These are phyloP conservation scores for Venturia oleaginea DNA, from an alignment of 2,329 filamentous ascomycete species.

Conservation along the genomic window DNA sequence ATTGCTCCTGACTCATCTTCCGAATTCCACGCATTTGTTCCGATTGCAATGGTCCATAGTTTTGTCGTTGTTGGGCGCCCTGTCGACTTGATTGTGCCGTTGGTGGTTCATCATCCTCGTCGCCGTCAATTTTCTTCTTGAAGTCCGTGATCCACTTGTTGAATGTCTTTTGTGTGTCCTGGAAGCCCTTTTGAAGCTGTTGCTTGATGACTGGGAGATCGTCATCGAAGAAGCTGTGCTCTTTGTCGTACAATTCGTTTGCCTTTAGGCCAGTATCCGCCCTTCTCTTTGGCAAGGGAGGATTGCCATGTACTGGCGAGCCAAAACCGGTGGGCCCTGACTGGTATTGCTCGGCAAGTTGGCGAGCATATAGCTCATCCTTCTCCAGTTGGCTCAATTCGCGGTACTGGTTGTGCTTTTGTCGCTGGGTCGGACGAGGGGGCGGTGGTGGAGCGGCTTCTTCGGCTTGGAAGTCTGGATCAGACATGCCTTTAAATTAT, in stretches of 20 bases:
- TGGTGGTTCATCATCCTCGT: slow-evolving; percentile 54
- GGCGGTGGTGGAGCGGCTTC: slow-evolving; percentile 58
- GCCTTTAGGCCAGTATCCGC: slow-evolving; percentile 46
- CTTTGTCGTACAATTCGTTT: slow-evolving; percentile 49
- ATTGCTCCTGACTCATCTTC: slow-evolving; percentile 31
- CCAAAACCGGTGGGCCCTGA: slow-evolving; percentile 24
- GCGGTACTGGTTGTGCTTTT: slow-evolving; percentile 37
- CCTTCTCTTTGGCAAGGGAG: slow-evolving; percentile 37
- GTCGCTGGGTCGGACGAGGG: slow-evolving; percentile 58
- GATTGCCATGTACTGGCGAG: slow-evolving; percentile 23
- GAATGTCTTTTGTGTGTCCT: slow-evolving; percentile 87
- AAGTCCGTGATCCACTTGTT: slow-evolving; percentile 87
- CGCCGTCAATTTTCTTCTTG: slow-evolving; percentile 89
- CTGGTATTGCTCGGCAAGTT: slow-evolving; percentile 85
- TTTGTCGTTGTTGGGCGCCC: slow-evolving; percentile 27
- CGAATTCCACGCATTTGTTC: slow-evolving; percentile 31
- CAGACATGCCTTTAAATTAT: slow-evolving; percentile 39
- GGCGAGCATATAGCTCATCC: slow-evolving; percentile 85
- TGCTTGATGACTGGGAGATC: slow-evolving; percentile 89
- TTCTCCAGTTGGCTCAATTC: slow-evolving; percentile 70
- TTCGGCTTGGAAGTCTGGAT: slow-evolving; percentile 42
- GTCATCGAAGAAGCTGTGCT: slow-evolving; percentile 91
- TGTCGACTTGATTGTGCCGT: slow-evolving; percentile 22
- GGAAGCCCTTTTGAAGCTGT: slow-evolving; percentile 87
- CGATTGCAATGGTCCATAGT: slow-evolving; percentile 29